Evolutionary conservation across 2,329 filamentous ascomycete genomes (phyloP), one percentile per base, ranked within the genome.

Genomic region (Fusarium circinatum): DNA sequence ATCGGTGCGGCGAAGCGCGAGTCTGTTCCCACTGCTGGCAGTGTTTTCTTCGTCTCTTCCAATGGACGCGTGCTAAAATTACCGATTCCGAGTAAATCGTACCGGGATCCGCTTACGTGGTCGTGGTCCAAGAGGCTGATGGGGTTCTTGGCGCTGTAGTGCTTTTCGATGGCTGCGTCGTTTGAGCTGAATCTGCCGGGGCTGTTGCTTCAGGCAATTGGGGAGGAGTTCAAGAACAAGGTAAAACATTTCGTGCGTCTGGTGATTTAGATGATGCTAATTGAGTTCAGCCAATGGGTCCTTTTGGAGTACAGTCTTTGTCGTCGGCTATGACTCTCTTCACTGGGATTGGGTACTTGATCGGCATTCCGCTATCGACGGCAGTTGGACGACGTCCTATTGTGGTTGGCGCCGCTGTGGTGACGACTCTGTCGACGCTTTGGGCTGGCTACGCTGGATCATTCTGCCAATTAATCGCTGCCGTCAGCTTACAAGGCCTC

Each of bases 21-120:
- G 11, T 72, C 72, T 26, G n/a, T 67, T 10, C 73, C 69, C 63
- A 66, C 71, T 75, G 68, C 74, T 36, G 74, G 74, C 74, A 76
- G 74, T 66, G 74, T 76, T 39, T 76, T 76, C 62, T 76, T 76
- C 48, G 58, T 76, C 26, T 68, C 74, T 26, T 70, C 71, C 8
- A 56, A 66, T 8, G 74, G 74, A 8, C 62, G 55, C 10, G 69
- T 76, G 26, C 71, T 75, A 1, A 70, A 56, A 3, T 26, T 76
- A 8, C 74, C 74, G 2, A 76, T 76, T 12, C 71, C 74, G 2
- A 76, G 74, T 24, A 65, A 28, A 18, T 76, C 71, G 1, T 49
- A 62, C 1, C 74, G 70, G 2, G 74, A 76, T 26, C 74, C 74
- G 17, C 71, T 76, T 1, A 76, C 68, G 13, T 76, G 74, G 74